Evolutionary conservation across 148 eudicot genomes (phyloP).

Genomic region (Bassia scoparia): DNA sequence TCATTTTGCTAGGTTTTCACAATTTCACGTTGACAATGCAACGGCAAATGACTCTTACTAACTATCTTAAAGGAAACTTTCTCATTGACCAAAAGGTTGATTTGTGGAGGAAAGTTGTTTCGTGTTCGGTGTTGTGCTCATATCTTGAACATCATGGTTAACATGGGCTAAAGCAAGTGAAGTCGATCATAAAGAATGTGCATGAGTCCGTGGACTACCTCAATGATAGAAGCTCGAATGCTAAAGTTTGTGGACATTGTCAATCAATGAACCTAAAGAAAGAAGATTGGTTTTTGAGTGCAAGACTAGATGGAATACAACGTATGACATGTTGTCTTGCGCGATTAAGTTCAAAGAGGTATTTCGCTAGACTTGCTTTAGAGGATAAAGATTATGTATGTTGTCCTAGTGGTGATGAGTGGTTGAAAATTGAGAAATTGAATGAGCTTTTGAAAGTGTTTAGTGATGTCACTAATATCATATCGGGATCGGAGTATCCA

Average conservation of each 20-base stretch:
- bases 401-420: neutral
- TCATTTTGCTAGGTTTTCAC: no score
- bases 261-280: neutral
- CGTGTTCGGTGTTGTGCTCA: conserved; percentile 28
- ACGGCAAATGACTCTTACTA: neutral
- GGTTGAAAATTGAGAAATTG: neutral
- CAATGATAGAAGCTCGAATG: neutral
- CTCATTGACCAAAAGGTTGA: neutral
- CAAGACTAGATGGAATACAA: conserved; percentile 26
- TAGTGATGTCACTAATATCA: neutral
- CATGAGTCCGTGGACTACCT: conserved; percentile 23
- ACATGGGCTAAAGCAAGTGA: conserved; percentile 14
- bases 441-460: conserved; percentile 12
- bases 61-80: neutral
- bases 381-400: neutral
- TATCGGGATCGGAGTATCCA: conserved; percentile 20
- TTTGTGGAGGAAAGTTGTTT: conserved; percentile 1
- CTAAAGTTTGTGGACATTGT: neutral
- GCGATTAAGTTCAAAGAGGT: neutral
- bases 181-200: neutral
- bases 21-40: neutral
- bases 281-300: conserved; percentile 15
- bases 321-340: conserved; percentile 20
- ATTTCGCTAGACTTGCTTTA: neutral
- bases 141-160: conserved; percentile 17